These are phyloP conservation scores for Metschnikowia gelsemii DNA, from an alignment of 805 yeast genomes.

Conservation along the genomic window DNA sequence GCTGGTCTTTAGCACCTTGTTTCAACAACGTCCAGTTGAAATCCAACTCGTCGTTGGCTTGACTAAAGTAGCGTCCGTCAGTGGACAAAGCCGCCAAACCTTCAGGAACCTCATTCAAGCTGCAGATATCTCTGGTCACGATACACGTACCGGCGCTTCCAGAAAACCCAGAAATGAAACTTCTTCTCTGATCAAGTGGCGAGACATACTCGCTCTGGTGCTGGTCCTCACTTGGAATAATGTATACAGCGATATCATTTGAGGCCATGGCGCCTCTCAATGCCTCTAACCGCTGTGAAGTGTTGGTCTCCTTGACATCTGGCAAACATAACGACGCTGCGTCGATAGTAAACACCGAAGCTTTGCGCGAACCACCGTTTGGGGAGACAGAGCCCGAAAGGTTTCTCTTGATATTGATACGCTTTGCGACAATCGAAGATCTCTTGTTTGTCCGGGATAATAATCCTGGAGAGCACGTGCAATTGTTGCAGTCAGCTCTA, in stretches of 20 bases:
- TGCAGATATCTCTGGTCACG: slow-evolving; percentile 59
- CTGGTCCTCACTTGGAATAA: slow-evolving; percentile 85
- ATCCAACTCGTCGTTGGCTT: slow-evolving; percentile 58
- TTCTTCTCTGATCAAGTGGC: slow-evolving; percentile 76
- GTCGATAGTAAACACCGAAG: slow-evolving; percentile 46
- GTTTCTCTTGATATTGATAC: slow-evolving; percentile 24
- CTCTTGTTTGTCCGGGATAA: slow-evolving; percentile 65
- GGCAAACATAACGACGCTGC: slow-evolving; percentile 43
- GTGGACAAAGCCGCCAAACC: slow-evolving; percentile 57
- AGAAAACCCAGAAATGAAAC: slow-evolving; percentile 81
- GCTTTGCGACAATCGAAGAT: slow-evolving; percentile 52
- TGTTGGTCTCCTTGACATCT: slow-evolving; percentile 49
- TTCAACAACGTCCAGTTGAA: slow-evolving; percentile 57
- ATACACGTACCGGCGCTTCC: slow-evolving; percentile 94
- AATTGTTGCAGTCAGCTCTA: slow-evolving; percentile 59
- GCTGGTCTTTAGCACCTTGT: slow-evolving; percentile 50
- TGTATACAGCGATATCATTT: slow-evolving; percentile 66
- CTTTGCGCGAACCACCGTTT: slow-evolving; percentile 35
- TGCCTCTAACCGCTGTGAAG: slow-evolving; percentile 48
- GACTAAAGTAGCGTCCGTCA: slow-evolving; percentile 61
- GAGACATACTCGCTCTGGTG: slow-evolving; percentile 92
- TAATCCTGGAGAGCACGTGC: slow-evolving; percentile 84
- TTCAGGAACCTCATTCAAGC: slow-evolving; percentile 52
- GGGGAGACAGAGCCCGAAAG: slow-evolving; percentile 21
- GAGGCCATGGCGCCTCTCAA: slow-evolving; percentile 65